phyloP scores from a whole-genome alignment of 352 stramenopile genomes.

The Globisporangium solare region DNA sequence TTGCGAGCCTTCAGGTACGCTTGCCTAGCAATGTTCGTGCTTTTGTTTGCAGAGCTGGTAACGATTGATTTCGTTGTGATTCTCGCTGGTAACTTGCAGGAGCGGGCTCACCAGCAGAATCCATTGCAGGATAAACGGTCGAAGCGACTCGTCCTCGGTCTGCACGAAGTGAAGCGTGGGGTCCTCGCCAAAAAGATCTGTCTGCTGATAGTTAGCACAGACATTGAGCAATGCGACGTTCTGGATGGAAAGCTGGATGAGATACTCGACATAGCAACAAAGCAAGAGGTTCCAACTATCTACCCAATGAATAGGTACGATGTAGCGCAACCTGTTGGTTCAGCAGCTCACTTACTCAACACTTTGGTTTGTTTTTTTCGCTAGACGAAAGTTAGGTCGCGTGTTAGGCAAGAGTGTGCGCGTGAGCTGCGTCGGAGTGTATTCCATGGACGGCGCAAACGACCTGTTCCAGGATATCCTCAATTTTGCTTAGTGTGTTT shows the following conservation, averaged over 20 bases:
- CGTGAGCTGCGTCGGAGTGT: constrained; percentile 92
- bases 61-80: not conserved
- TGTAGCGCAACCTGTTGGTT: not conserved
- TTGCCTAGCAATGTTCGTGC: not conserved
- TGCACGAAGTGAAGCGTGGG: constrained; percentile 13
- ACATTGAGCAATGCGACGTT: constrained; percentile 10
- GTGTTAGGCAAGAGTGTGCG: constrained; percentile 91
- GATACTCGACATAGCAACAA: constrained; percentile 9
- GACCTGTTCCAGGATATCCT: constrained; percentile 70
- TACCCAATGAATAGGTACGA: constrained; percentile 12
- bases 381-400: constrained; percentile 88
- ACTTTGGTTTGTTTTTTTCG: not conserved
- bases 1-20: constrained; percentile 13
- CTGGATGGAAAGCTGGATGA: constrained; percentile 11
- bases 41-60: not conserved
- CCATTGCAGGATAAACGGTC: constrained; percentile 13
- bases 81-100: constrained; percentile 3
- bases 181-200: constrained; percentile 8
- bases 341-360: not conserved
- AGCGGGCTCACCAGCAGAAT: constrained; percentile 12
- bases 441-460: constrained; percentile 93
- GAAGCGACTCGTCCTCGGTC: constrained; percentile 13
- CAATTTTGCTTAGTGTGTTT: not conserved
- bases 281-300: constrained; percentile 6
- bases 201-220: constrained; percentile 10